A percentile compares a stretch with the other conserved stretches of the same genome.
Evolutionary conservation across 805 yeast species (phyloP).

Genomic region (Kodamaea laetipori): DNA sequence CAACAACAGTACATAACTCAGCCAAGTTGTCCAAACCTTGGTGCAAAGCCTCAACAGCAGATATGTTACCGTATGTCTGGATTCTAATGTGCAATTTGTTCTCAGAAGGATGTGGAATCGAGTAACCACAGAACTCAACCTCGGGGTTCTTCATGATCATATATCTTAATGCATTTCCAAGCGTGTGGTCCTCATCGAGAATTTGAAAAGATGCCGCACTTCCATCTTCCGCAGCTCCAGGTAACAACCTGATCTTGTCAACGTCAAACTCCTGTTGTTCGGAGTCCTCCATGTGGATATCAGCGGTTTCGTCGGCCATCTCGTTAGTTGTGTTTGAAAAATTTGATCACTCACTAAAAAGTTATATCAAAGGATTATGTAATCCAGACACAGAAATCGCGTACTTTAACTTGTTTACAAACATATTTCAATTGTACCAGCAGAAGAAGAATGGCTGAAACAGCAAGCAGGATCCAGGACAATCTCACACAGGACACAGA

Average conservation of each 20-base stretch:
- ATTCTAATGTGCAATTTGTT: slow-evolving; percentile 84
- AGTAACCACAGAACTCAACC: slow-evolving; percentile 97
- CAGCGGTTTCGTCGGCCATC: slow-evolving; percentile 27
- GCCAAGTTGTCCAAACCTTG: slow-evolving; percentile 86
- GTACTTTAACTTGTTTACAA: slow-evolving; percentile 11
- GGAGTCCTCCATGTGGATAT: slow-evolving; percentile 25
- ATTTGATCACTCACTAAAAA: not conserved
- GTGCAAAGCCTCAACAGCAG: slow-evolving; percentile 91
- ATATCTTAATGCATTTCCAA: slow-evolving; percentile 92
- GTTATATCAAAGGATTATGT: slow-evolving; percentile 5
- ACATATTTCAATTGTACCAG: not conserved
- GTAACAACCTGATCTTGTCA: slow-evolving; percentile 66
- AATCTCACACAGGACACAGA: slow-evolving; percentile 11
- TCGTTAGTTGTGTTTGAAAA: slow-evolving; percentile 2
- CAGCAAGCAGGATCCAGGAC: slow-evolving; percentile 4
- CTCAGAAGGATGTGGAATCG: slow-evolving; percentile 98
- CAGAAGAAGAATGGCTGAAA: not conserved
- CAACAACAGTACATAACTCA: slow-evolving; percentile 81
- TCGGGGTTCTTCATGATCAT: slow-evolving; percentile 97
- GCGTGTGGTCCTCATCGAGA: slow-evolving; percentile 90
- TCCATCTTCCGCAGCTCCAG: slow-evolving; percentile 92
- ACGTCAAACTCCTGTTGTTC: slow-evolving; percentile 47
- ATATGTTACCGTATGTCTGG: slow-evolving; percentile 83
- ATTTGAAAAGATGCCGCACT: slow-evolving; percentile 94
- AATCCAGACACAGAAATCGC: not conserved